Base-by-base conservation (phyloP, 2,329 filamentous ascomycete genomes). In the Massarina eburnea region DNA sequence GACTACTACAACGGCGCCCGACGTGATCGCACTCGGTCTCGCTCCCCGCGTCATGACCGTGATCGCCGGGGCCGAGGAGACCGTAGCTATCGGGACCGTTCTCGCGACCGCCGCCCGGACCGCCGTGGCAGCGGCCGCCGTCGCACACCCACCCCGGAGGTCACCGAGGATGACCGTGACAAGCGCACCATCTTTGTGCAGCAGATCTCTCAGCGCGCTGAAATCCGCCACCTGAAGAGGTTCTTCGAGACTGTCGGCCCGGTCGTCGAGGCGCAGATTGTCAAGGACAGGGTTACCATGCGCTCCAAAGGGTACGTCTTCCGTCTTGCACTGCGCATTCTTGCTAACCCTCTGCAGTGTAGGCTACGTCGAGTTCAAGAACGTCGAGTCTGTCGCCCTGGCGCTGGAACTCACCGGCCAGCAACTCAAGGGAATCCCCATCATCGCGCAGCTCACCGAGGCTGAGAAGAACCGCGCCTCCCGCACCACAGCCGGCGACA, bases 401-500 rank as follows among this genome's bases (percentile, higher is more conserved):
- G 94, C 95, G 67, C 88, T 99, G 71, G 89, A 96, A 78, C 91
- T 99, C 79, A 99, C 94, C 72, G 94, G 94, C 75, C 92, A 97
- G 78, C 96, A 94, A 76, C 86, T 99, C 74, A 80, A 96, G 86
- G 91, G 91, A 80, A 96, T 99, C 59, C 94, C 94, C 48, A 95
- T 99, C 71, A 99, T 99, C 65, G 95, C 92, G 44, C 92, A 97
- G 75, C 85, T 96, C 71, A 97, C 94, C 63, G 94, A 99, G 80
- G 95, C 94, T 70, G 95, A 99, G 74, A 99, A 99, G 80, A 99
- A 99, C 70, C 91, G 94, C 61, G 92, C 96, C 78, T 90, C 91
- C 55, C 90, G 92, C 58, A 92, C 88, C 42, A 88, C 88, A 41
- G 88, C 94, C 61, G 76, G 81, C 41, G 64, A 64, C 39, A 57